These are phyloP conservation scores for Amanita subjunquillea DNA, from an alignment of 768 basidiomycete species.

Conservation along the genomic window DNA sequence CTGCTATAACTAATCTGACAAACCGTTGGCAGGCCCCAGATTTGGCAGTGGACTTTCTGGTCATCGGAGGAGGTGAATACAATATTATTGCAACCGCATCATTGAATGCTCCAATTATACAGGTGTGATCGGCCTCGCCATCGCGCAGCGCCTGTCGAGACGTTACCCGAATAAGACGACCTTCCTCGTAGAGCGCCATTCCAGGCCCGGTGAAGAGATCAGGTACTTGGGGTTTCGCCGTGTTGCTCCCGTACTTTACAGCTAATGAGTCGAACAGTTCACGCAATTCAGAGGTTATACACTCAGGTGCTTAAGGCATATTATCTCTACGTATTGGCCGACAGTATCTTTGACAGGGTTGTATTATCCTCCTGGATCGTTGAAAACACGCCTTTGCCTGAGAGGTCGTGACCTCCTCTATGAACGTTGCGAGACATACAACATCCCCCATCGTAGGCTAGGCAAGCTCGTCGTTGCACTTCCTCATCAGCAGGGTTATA, in stretches of 20 bases:
- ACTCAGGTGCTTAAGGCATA: constrained; percentile 47
- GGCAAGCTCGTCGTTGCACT: constrained; percentile 90
- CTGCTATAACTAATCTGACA: background rate
- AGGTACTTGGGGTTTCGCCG: constrained; percentile 35
- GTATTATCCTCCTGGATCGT: constrained; percentile 73
- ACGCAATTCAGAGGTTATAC: constrained; percentile 92
- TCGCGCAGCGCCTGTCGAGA: constrained; percentile 64
- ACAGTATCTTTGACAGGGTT: constrained; percentile 37
- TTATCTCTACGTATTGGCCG: background rate
- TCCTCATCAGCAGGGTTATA: constrained; percentile 54
- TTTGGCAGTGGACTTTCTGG: constrained; percentile 66
- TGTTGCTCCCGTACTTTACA: background rate
- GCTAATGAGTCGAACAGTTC: constrained; percentile 37
- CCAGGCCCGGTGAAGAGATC: constrained; percentile 71
- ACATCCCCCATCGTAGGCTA: constrained; percentile 59
- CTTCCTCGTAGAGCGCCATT: constrained; percentile 73
- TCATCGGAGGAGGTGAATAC: constrained; percentile 77
- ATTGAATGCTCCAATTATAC: background rate
- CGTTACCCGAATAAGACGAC: constrained; percentile 61
- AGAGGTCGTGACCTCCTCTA: constrained; percentile 83
- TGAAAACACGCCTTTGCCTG: constrained; percentile 81
- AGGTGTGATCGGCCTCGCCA: constrained; percentile 82
- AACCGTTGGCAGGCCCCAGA: constrained; percentile 44
- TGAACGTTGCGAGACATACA: constrained; percentile 49
- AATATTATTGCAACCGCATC: background rate